Evolutionary conservation across 495 filamentous ascomycete genomes (phyloP).

Genomic region (Aspergillus heteromorphus): DNA sequence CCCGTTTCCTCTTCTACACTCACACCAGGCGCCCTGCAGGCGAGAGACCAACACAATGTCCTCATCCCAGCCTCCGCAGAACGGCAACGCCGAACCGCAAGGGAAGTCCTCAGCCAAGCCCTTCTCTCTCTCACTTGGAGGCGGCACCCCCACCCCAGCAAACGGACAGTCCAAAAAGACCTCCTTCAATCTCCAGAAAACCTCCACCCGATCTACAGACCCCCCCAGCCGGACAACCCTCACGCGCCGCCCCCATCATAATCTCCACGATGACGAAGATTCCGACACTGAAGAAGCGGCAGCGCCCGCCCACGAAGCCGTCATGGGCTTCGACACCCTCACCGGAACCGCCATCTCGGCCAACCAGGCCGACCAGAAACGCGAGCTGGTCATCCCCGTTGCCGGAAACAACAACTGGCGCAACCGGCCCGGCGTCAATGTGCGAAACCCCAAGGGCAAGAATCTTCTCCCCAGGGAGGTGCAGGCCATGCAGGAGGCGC

Average conservation of each 20-base stretch:
- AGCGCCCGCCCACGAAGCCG: constrained; percentile 39
- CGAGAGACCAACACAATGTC: constrained; percentile 3
- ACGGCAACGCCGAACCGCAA: constrained; percentile 5
- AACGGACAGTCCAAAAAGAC: constrained; percentile 27
- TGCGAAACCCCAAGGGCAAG: constrained; percentile 46
- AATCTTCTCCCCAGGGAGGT: constrained; percentile 50
- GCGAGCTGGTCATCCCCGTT: constrained; percentile 58
- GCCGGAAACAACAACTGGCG: constrained; percentile 70
- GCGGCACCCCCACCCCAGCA: constrained; percentile 1
- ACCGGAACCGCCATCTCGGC: constrained; percentile 51
- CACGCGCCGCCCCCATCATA: constrained; percentile 31
- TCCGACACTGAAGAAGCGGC: constrained; percentile 36
- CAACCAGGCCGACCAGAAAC: constrained; percentile 31
- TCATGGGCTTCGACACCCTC: constrained; percentile 55
- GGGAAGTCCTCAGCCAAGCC: constrained; percentile 17
- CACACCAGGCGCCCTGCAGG: not conserved
- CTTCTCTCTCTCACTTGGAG: constrained; percentile 28
- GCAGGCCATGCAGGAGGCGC: constrained; percentile 38
- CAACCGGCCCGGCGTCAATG: constrained; percentile 43
- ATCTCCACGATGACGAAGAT: constrained; percentile 35
- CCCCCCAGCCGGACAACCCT: constrained; percentile 20
- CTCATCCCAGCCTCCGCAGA: constrained; percentile 7
- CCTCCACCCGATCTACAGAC: constrained; percentile 15
- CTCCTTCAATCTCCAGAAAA: constrained; percentile 30
- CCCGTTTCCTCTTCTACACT: constrained; percentile 2